A percentile compares a stretch with the other conserved stretches of the same genome.
phyloP scores from a whole-genome alignment of 148 eudicot species.

The Linanthus parryae region DNA sequence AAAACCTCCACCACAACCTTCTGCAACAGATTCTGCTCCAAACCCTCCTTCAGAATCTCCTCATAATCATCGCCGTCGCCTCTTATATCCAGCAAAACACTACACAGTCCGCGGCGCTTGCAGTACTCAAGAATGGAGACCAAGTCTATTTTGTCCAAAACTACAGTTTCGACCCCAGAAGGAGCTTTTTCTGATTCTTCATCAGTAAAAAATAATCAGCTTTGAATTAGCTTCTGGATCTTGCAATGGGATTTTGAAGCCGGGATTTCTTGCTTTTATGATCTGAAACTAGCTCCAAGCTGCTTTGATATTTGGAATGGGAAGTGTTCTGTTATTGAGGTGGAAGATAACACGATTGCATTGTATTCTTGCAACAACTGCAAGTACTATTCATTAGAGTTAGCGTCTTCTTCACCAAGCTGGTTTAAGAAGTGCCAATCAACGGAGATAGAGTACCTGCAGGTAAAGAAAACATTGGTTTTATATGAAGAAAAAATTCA shows the following conservation, averaged over 20 bases:
- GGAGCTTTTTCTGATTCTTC: constrained; percentile 34
- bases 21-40: constrained; percentile 49
- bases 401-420: constrained; percentile 41
- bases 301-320: constrained; percentile 51
- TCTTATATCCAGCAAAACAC: constrained; percentile 71
- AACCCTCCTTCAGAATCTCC: constrained; percentile 56
- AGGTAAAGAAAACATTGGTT: constrained; percentile 4
- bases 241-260: constrained; percentile 27
- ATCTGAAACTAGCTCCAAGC: constrained; percentile 65
- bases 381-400: constrained; percentile 78
- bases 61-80: constrained; percentile 45
- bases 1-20: constrained; percentile 74
- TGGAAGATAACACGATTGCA: constrained; percentile 54
- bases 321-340: constrained; percentile 18
- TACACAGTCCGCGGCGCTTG: constrained; percentile 51
- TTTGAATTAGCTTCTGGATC: constrained; percentile 35
- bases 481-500: too few species aligned
- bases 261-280: constrained; percentile 39
- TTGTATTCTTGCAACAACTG: constrained; percentile 75
- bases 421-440: constrained; percentile 48
- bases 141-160: constrained; percentile 45
- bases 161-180: constrained; percentile 52
- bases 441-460: constrained; percentile 74
- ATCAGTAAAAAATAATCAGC: constrained; percentile 48
- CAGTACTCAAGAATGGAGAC: constrained; percentile 60